phyloP scores from a whole-genome alignment of 441 rosid genomes.

The Populus trichocarpa region DNA sequence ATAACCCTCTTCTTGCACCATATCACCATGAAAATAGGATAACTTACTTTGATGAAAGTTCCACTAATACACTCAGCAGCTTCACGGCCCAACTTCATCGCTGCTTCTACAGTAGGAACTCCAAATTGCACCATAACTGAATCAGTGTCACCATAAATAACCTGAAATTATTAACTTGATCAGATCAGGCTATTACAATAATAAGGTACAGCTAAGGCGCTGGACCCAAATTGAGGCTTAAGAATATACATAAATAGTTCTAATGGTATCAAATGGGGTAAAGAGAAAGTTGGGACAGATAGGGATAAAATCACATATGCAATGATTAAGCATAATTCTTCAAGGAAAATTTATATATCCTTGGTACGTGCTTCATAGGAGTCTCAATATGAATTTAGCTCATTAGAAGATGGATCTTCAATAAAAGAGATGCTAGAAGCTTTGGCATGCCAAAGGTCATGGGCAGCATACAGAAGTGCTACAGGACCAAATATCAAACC shows the following conservation, averaged over 20 bases:
- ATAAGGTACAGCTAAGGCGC: neutral
- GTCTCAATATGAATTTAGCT: neutral
- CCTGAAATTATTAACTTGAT: conserved; percentile 39
- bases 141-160: conserved; percentile 98
- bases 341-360: neutral
- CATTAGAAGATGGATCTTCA: neutral
- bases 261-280: neutral
- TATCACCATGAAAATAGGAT: conserved; percentile 6
- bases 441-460: neutral
- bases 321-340: neutral
- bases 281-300: neutral
- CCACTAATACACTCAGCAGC: conserved; percentile 89
- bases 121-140: conserved; percentile 99
- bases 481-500: neutral
- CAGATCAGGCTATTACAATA: conserved; percentile 2
- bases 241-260: too few relatives aligned
- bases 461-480: neutral
- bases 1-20: neutral
- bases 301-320: neutral
- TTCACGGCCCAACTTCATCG: conserved; percentile 93
- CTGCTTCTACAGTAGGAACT: conserved; percentile 67
- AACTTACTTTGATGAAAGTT: conserved; percentile 75
- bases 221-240: neutral
- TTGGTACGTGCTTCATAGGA: neutral
- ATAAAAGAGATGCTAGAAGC: neutral